Evolutionary conservation across 2,329 filamentous ascomycete genomes (phyloP), one percentile per base, ranked within the genome.

Genomic region (Aspergillus sp.): DNA sequence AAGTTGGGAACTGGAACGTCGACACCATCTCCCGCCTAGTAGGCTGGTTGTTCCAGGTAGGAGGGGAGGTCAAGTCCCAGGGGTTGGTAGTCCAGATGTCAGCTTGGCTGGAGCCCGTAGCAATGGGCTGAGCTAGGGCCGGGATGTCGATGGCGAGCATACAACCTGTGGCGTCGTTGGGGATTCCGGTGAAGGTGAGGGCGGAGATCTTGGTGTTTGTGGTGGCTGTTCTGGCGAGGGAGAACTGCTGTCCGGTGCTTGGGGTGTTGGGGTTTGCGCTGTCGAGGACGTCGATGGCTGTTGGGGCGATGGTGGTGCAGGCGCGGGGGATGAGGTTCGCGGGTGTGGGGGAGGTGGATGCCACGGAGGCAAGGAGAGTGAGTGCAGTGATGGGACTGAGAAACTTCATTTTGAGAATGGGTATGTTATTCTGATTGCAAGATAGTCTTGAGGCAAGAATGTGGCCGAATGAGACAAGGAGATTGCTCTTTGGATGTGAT

Each of bases 151-250:
- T 56, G n/a, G 63, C 36, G 1, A 68, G 60, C 25, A 54, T 64
- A 49, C 66, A 68, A 13, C 66, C 66, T 1, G 62, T 66, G 7
- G 66, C 54, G 8, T 41, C 52, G 2, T 27, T 6, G 21, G 66
- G 63, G 49, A 68, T 63, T 49, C 59, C 48, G 8, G n/a, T 32
- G 61, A 68, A 68, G 17, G 66, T 62, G 7, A 68, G 5, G 3
- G 62, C 59, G 3, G 61, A 57, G 19, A 60, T 54, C 10, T 54
- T 25, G 3, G 56, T 61, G 44, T 62, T 58, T 5, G 49, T n/a
- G 17, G 17, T 47, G 1, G 56, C 48, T 38, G 38, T 32, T 57
- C 65, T 64, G n/a, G 36, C 49, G 39, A 66, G 47, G 27, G 53
- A 58, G 25, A 63, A 62, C 2, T 62, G 30, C 15, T 54, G 60